These are phyloP conservation scores for Aspergillus niger DNA, from an alignment of 2,329 filamentous ascomycete genomes.

Conservation along the genomic window DNA sequence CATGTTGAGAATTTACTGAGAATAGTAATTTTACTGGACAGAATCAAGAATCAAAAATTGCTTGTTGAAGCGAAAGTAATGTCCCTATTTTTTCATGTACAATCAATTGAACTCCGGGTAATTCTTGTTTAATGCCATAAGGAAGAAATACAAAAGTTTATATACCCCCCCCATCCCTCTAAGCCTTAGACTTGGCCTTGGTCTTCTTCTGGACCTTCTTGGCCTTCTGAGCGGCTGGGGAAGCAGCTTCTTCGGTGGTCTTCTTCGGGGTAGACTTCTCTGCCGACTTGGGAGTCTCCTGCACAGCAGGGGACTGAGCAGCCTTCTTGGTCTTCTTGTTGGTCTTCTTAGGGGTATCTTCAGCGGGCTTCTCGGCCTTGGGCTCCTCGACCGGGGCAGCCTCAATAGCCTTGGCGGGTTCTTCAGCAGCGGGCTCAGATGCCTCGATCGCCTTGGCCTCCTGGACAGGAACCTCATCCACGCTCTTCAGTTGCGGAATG, in stretches of 20 bases:
- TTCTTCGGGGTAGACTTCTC: constrained; percentile 15
- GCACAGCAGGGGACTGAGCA: constrained; percentile 22
- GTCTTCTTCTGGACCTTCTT: constrained; percentile 13
- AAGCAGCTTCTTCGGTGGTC: constrained; percentile 11
- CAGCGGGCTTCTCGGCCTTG: constrained; percentile 24
- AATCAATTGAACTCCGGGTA: constrained; percentile 12
- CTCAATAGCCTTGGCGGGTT: constrained; percentile 33
- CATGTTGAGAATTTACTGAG: background rate
- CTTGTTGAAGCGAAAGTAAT: background rate
- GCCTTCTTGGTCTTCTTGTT: constrained; percentile 41
- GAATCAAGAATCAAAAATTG: background rate
- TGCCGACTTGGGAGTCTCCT: constrained; percentile 28
- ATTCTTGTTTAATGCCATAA: constrained; percentile 15
- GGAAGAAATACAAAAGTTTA: constrained; percentile 11
- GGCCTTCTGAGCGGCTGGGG: constrained; percentile 29
- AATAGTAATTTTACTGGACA: background rate
- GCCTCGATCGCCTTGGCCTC: constrained; percentile 37
- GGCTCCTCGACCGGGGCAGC: constrained; percentile 27
- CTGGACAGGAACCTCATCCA: constrained; percentile 55
- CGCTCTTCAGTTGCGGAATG: constrained; percentile 68
- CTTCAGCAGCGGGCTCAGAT: constrained; percentile 25
- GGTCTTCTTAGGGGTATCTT: constrained; percentile 36
- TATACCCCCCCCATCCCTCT: constrained; percentile 4
- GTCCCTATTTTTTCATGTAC: constrained; percentile 2
- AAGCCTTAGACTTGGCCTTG: constrained; percentile 36